These are phyloP conservation scores for Marasmius fiardii DNA, from an alignment of 1,284 basidiomycete species.

Conservation along the genomic window DNA sequence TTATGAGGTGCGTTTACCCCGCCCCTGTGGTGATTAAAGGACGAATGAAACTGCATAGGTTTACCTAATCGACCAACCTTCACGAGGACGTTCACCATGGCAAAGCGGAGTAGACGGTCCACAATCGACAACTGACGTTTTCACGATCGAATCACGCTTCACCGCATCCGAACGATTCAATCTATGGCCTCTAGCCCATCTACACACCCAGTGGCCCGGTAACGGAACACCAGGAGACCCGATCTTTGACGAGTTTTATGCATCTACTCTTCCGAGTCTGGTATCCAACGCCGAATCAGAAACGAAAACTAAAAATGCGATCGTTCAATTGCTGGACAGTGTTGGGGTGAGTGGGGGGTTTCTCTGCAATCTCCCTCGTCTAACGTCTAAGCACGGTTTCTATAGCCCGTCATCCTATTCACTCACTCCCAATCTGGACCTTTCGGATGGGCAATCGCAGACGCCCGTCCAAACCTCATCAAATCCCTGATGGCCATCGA, in stretches of 20 bases:
- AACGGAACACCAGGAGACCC: slow-evolving; percentile 42
- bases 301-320: slow-evolving; percentile 29
- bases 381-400: too few relatives aligned
- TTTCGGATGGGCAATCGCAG: slow-evolving; percentile 30
- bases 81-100: slow-evolving; percentile 47
- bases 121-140: slow-evolving; percentile 26
- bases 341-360: slow-evolving; percentile 38
- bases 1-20: slow-evolving; percentile 35
- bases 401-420: slow-evolving; percentile 27
- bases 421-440: slow-evolving; percentile 30
- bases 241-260: slow-evolving; percentile 41
- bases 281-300: slow-evolving; percentile 29
- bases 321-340: slow-evolving; percentile 30
- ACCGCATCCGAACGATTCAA: slow-evolving; percentile 38
- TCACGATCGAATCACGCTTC: slow-evolving; percentile 36
- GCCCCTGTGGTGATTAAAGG: too few relatives aligned
- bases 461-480: slow-evolving; percentile 25
- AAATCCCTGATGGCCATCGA: slow-evolving; percentile 30
- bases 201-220: slow-evolving; percentile 52
- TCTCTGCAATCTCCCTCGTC: too few relatives aligned
- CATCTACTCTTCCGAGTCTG: slow-evolving; percentile 34
- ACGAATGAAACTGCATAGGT: too few relatives aligned
- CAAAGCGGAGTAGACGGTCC: slow-evolving; percentile 37
- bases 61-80: slow-evolving; percentile 49
- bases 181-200: slow-evolving; percentile 42